Base-by-base conservation (phyloP, 2,329 filamentous ascomycete species). In the Dendrostoma leiphaemia region DNA sequence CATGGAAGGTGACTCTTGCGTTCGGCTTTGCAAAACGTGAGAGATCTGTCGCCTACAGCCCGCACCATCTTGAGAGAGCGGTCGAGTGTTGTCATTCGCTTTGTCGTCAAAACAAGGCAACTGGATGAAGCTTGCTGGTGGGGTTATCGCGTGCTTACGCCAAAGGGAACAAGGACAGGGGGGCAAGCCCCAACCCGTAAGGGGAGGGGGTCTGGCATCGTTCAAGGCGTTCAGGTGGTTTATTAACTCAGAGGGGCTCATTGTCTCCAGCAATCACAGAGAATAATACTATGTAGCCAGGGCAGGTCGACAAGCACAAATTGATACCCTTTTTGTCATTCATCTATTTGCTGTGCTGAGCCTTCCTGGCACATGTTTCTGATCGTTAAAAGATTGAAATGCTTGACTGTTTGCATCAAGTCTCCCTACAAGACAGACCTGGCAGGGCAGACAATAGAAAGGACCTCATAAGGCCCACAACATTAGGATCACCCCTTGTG, bases 81-180 rank as follows among this genome's bases (percentile, higher is more conserved):
- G n/a, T n/a, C n/a, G n/a, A n/a, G n/a, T n/a, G n/a, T n/a, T n/a
- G n/a, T 19, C 5, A 12, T 31, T 38, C 31, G 21, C 23, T 32
- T 34, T 13, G 23, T 24, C 21, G n/a, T 32, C 28, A 34, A 41
- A 49, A 32, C 44, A 43, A 32, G 51, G 34, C 43, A 50, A 21
- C 34, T 45, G 19, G 24, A 55, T 32, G 51, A 21, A 40, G 32
- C 7, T 3, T 43, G 15, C 10, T 24, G 47, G 54, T 43, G 54
- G 51, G 52, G 31, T 44, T 4, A 40, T 58, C 48, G 53, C 56
- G 52, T 58, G 56, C 52, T 55, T n/a, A 10, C 21, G 32, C 15
- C 47, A n/a, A 15, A 26, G 21, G 7, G 12, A 24, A 4, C 4
- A 26, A 23, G 6, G 8, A 41, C 32, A 34, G 28, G 12, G 31